Evolutionary conservation across 2,329 filamentous ascomycete genomes (phyloP).

Genomic region (Curvularia lunata): DNA sequence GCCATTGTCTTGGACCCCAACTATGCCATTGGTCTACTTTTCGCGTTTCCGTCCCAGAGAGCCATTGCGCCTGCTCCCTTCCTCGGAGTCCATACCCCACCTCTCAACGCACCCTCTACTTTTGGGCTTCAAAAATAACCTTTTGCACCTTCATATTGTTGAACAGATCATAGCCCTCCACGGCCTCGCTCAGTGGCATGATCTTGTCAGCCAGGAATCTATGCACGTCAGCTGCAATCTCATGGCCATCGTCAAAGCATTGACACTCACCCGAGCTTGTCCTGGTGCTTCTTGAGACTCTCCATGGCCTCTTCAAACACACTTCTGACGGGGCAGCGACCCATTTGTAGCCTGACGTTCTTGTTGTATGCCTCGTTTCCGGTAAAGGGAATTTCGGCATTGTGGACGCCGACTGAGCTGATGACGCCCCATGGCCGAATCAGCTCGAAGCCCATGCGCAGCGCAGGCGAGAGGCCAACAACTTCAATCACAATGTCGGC

Average conservation of each 20-base stretch:
- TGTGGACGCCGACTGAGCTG: slow-evolving; percentile 57
- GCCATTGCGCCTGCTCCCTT: too few species aligned
- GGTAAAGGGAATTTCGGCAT: slow-evolving; percentile 56
- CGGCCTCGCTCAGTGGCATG: slow-evolving; percentile 58
- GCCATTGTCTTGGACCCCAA: too few species aligned
- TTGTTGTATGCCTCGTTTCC: slow-evolving; percentile 59
- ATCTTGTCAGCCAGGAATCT: slow-evolving; percentile 62
- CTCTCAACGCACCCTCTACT: slow-evolving; percentile 30
- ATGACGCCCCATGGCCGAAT: slow-evolving; percentile 59
- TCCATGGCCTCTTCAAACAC: slow-evolving; percentile 57
- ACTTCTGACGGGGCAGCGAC: slow-evolving; percentile 58
- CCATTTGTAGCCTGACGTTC: slow-evolving; percentile 59
- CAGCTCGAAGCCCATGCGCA: slow-evolving; percentile 57
- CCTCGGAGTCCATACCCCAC: neutral
- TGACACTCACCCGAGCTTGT: slow-evolving; percentile 52
- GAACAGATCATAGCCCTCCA: slow-evolving; percentile 61
- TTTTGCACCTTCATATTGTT: slow-evolving; percentile 62
- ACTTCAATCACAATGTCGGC: slow-evolving; percentile 78
- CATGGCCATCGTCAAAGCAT: too few species aligned
- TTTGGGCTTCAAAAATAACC: slow-evolving; percentile 57
- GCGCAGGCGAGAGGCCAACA: slow-evolving; percentile 56
- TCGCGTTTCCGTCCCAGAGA: too few species aligned
- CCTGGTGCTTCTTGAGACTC: slow-evolving; percentile 56
- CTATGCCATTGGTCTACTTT: too few species aligned
- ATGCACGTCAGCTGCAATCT: neutral